phyloP scores from a whole-genome alignment of 345 rosid genomes.

The Gossypium ekmanianum region DNA sequence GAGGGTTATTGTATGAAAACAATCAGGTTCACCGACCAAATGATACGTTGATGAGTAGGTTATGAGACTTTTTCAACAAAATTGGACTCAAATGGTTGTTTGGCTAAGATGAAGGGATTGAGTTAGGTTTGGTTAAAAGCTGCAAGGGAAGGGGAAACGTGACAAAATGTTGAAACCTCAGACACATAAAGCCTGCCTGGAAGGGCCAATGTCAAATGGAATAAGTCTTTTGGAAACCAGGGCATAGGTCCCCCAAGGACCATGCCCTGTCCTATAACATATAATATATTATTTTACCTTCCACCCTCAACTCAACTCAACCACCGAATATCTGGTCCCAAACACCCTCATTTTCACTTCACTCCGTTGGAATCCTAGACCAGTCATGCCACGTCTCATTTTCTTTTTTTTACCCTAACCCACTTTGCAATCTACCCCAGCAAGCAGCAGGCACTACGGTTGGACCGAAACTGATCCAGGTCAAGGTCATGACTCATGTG shows the following conservation, averaged over 20 bases:
- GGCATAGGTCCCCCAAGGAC: too few species aligned
- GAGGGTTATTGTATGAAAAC: too few species aligned
- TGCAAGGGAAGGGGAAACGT: background rate
- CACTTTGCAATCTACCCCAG: background rate
- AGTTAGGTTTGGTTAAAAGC: background rate
- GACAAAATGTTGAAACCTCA: background rate
- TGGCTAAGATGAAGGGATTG: too few species aligned
- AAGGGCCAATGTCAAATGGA: background rate
- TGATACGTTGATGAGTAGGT: too few species aligned
- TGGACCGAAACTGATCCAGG: background rate
- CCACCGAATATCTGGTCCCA: background rate
- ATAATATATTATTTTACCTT: too few species aligned
- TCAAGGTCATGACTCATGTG: background rate
- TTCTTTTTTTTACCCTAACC: background rate
- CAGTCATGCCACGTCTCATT: background rate
- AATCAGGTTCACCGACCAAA: too few species aligned
- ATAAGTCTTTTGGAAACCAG: background rate
- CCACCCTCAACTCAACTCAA: too few species aligned
- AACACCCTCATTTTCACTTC: background rate
- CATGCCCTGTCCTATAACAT: too few species aligned
- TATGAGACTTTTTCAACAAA: too few species aligned
- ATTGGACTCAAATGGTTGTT: too few species aligned
- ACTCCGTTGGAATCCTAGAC: background rate
- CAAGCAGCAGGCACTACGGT: background rate
- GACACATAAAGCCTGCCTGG: background rate